These are phyloP conservation scores for Schizothecium vesticola DNA, from an alignment of 495 filamentous ascomycete species.

Conservation along the genomic window DNA sequence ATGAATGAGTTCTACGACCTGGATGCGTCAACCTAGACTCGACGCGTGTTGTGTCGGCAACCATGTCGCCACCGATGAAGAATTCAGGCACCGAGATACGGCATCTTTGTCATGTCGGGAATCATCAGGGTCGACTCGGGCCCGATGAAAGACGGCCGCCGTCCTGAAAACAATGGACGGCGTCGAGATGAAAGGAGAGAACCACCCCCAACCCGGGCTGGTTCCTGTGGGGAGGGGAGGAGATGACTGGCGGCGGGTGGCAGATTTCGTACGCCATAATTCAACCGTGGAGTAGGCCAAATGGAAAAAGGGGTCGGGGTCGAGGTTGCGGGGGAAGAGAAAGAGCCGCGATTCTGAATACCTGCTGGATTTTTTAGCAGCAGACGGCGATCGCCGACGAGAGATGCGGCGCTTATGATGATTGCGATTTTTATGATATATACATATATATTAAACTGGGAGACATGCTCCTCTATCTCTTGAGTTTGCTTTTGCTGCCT, in stretches of 20 bases:
- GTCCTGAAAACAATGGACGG: background rate
- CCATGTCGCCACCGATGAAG: background rate
- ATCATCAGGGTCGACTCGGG: background rate
- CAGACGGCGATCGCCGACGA: background rate
- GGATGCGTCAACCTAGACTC: background rate
- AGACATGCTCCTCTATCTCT: background rate
- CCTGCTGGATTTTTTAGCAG: background rate
- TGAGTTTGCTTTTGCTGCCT: background rate
- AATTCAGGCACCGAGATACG: background rate
- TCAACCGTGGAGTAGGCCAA: background rate
- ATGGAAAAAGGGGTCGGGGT: background rate
- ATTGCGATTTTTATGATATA: background rate
- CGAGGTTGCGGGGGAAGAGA: background rate
- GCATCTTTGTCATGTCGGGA: background rate
- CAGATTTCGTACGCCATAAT: background rate
- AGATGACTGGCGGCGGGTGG: background rate
- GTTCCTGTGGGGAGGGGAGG: background rate
- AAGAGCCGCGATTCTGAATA: background rate
- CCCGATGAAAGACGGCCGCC: background rate
- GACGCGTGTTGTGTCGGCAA: background rate
- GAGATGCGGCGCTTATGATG: background rate
- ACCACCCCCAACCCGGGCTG: background rate
- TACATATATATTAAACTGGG: background rate
- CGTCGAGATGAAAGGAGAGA: conserved; percentile 2
- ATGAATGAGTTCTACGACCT: background rate